Evolutionary conservation across 2,329 filamentous ascomycete species (phyloP).

Genomic region (Aspergillus oerlinghausenensis): DNA sequence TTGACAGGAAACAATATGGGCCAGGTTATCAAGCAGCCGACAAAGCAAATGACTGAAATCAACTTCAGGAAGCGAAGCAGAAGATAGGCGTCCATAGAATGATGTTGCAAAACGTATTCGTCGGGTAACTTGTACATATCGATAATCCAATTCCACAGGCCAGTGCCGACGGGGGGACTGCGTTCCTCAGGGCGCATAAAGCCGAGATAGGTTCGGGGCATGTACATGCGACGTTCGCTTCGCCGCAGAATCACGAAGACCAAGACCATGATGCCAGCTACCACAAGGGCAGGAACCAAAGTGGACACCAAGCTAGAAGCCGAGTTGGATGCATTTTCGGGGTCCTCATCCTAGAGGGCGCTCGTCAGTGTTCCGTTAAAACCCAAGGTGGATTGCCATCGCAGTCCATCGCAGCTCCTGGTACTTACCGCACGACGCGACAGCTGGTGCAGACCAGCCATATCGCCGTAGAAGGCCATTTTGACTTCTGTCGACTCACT

Average conservation of each 20-base stretch:
- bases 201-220: slow-evolving; percentile 53
- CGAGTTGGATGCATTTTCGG: slow-evolving; percentile 28
- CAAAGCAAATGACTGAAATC: slow-evolving; percentile 70
- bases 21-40: slow-evolving; percentile 80
- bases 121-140: slow-evolving; percentile 66
- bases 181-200: slow-evolving; percentile 51
- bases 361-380: not conserved
- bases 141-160: slow-evolving; percentile 63
- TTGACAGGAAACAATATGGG: slow-evolving; percentile 87
- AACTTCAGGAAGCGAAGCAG: slow-evolving; percentile 86
- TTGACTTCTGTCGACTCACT: not conserved
- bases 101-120: slow-evolving; percentile 78
- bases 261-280: slow-evolving; percentile 44
- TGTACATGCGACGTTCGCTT: slow-evolving; percentile 48
- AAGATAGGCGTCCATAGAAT: slow-evolving; percentile 87
- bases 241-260: slow-evolving; percentile 49
- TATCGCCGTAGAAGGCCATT: slow-evolving; percentile 15
- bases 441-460: slow-evolving; percentile 15
- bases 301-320: slow-evolving; percentile 47
- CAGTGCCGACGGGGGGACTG: slow-evolving; percentile 55
- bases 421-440: slow-evolving; percentile 17
- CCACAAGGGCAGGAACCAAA: slow-evolving; percentile 43
- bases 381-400: not conserved
- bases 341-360: slow-evolving; percentile 7
- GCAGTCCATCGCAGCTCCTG: not conserved